Conservation (phyloP, 805 yeast species). For the Saccharomycopsis synnaedendra region DNA sequence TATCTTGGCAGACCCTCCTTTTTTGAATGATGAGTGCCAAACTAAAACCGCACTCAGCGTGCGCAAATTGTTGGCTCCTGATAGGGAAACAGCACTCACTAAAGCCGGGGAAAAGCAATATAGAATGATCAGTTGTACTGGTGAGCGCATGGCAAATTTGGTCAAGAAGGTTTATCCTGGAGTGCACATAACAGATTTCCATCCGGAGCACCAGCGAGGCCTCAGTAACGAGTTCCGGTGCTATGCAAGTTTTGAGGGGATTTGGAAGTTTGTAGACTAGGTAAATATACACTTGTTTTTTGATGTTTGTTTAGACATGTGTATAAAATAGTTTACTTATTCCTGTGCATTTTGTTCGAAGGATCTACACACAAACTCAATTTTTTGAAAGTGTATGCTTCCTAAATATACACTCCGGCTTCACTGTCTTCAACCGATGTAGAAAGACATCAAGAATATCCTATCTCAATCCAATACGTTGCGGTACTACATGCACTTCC, state of each 20-base stretch:
- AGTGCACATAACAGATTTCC: conserved; percentile 49
- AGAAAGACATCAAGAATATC: too few species aligned
- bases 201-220: conserved; percentile 77
- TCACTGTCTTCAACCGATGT: too few species aligned
- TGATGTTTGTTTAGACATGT: too few species aligned
- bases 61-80: conserved; percentile 36
- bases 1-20: conserved; percentile 80
- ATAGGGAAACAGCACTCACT: conserved; percentile 21
- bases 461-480: too few species aligned
- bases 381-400: too few species aligned
- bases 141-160: conserved; percentile 73
- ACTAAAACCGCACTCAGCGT: conserved; percentile 56
- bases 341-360: too few species aligned
- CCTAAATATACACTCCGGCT: too few species aligned
- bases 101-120: conserved; percentile 31
- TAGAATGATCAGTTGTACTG: conserved; percentile 69
- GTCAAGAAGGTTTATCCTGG: conserved; percentile 54
- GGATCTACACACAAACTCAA: too few species aligned
- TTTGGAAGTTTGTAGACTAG: conserved; percentile 43
- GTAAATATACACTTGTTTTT: background rate
- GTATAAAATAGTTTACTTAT: too few species aligned
- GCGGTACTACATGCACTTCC: too few species aligned
- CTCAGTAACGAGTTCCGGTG: conserved; percentile 82
- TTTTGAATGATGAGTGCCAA: conserved; percentile 74
- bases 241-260: conserved; percentile 67